phyloP scores from a whole-genome alignment of 2,329 filamentous ascomycete genomes.

The Penicillium olsonii region DNA sequence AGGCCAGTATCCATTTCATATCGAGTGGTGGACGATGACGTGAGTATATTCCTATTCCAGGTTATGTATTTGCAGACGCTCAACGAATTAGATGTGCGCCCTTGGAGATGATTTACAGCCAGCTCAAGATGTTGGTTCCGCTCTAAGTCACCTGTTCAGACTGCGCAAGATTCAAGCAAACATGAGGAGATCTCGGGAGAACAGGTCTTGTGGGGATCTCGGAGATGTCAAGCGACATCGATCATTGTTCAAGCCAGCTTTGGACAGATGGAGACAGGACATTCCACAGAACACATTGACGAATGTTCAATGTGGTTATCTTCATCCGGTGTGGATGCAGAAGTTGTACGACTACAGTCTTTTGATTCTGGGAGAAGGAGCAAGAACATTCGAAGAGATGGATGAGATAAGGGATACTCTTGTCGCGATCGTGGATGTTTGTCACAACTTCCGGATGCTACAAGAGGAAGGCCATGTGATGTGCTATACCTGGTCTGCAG shows the following conservation, averaged over 20 bases:
- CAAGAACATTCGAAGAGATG: conserved; percentile 23
- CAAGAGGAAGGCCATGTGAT: conserved; percentile 32
- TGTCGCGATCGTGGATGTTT: conserved; percentile 28
- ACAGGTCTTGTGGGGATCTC: conserved; percentile 10
- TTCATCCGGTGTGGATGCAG: conserved; percentile 30
- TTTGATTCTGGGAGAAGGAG: conserved; percentile 29
- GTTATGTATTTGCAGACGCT: neutral
- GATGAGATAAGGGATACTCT: conserved; percentile 28
- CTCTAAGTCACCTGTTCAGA: conserved; percentile 27
- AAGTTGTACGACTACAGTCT: conserved; percentile 32
- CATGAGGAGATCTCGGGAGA: conserved; percentile 24
- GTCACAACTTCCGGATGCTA: conserved; percentile 26
- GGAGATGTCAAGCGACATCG: conserved; percentile 11
- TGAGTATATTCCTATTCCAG: conserved; percentile 12
- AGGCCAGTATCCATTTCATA: conserved; percentile 29
- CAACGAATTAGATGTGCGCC: conserved; percentile 20
- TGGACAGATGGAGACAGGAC: conserved; percentile 30
- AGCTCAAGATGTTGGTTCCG: conserved; percentile 20
- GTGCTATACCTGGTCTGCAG: conserved; percentile 33
- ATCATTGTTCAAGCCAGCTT: conserved; percentile 24
- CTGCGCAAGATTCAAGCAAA: conserved; percentile 30
- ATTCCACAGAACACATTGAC: conserved; percentile 28
- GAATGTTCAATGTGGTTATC: conserved; percentile 25
- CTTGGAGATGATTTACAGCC: conserved; percentile 26
- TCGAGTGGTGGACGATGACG: conserved; percentile 28